Evolutionary conservation across 495 filamentous ascomycete species (phyloP).

Genomic region (Hypoxylon rickii): DNA sequence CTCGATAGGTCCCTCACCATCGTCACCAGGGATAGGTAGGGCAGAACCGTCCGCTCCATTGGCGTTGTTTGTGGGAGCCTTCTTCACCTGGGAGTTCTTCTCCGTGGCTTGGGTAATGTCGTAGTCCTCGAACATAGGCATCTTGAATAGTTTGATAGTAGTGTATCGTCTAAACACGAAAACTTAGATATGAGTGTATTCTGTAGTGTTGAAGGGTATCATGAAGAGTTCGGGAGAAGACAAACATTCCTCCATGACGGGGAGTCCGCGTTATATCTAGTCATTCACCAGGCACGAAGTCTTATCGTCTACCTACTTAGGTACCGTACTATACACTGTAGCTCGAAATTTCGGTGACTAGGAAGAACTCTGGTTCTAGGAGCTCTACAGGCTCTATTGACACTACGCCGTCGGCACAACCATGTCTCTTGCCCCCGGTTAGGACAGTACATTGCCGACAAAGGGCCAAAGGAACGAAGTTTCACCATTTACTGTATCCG

Average conservation of each 20-base stretch:
- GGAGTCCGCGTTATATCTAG: conserved; percentile 30
- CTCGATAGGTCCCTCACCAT: conserved; percentile 63
- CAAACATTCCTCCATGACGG: conserved; percentile 9
- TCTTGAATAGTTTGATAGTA: conserved; percentile 49
- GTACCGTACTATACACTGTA: conserved; percentile 16
- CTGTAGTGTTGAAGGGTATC: conserved; percentile 7
- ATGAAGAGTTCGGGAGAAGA: conserved; percentile 16
- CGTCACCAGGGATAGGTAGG: conserved; percentile 55
- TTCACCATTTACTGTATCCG: conserved; percentile 7
- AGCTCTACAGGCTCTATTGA: too few species aligned
- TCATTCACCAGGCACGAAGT: not conserved
- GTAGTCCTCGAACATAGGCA: conserved; percentile 66
- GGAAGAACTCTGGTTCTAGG: conserved; percentile 12
- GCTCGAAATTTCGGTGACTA: conserved; percentile 13
- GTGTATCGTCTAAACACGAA: too few species aligned
- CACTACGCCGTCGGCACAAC: conserved; percentile 11
- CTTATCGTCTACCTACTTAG: not conserved
- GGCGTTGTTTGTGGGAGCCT: conserved; percentile 27
- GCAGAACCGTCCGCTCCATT: conserved; percentile 23
- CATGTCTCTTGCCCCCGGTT: conserved; percentile 10
- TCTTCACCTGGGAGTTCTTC: conserved; percentile 33
- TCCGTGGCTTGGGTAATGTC: conserved; percentile 53
- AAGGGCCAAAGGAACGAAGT: not conserved
- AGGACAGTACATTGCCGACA: conserved; percentile 16
- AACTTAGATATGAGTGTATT: too few species aligned